phyloP scores from a whole-genome alignment of 805 yeast genomes.

The Candida sanyiensis region DNA sequence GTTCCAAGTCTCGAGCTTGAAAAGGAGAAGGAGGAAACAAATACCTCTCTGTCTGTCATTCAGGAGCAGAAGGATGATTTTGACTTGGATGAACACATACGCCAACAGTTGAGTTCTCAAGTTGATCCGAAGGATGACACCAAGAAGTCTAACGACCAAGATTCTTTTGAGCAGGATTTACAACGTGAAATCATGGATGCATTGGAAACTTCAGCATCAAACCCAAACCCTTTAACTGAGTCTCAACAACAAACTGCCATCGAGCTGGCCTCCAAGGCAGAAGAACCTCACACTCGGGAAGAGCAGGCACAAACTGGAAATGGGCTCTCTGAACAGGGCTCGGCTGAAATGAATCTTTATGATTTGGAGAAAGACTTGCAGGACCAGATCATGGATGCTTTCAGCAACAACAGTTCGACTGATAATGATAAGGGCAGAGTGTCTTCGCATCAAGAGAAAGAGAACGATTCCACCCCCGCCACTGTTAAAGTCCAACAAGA shows the following conservation, averaged over 20 bases:
- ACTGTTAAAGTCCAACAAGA: neutral
- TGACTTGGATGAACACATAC: conserved; percentile 9
- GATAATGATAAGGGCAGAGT: neutral
- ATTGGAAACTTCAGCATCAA: conserved; percentile 7
- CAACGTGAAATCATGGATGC: conserved; percentile 20
- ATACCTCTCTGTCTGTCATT: neutral
- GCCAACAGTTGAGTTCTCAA: conserved; percentile 8
- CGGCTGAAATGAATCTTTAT: conserved; percentile 1
- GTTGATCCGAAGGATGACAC: neutral
- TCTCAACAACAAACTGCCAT: neutral
- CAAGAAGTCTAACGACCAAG: neutral
- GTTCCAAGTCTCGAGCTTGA: conserved; percentile 1
- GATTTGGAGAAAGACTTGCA: conserved; percentile 21
- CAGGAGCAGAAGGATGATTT: conserved; percentile 2
- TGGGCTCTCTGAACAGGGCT: too few relatives aligned
- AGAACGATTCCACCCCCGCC: too few relatives aligned
- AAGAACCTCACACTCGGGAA: neutral
- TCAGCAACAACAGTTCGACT: conserved; percentile 8
- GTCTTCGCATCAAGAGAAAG: neutral
- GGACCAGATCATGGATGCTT: conserved; percentile 22
- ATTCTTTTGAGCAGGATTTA: conserved; percentile 13
- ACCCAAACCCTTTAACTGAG: neutral
- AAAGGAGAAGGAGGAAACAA: neutral
- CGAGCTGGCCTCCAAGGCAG: conserved; percentile 1
- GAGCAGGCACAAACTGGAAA: neutral